These are phyloP conservation scores for Oidiodendron maius DNA, from an alignment of 495 filamentous ascomycete genomes.

Conservation along the genomic window DNA sequence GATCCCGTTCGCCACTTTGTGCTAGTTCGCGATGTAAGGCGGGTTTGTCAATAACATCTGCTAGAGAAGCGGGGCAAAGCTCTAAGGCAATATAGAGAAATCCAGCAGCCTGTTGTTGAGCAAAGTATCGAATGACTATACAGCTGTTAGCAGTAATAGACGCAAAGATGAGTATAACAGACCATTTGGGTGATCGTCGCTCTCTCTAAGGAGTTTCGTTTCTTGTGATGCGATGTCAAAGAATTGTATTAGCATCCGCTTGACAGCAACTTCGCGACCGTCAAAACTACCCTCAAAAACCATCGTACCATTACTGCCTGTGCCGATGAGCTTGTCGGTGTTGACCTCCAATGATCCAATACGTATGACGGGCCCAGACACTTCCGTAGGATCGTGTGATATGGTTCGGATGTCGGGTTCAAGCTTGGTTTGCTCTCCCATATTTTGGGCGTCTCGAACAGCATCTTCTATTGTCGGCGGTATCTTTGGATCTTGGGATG, in stretches of 20 bases:
- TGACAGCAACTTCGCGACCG: conserved; percentile 89
- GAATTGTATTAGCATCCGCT: conserved; percentile 91
- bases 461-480: conserved; percentile 37
- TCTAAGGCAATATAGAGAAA: conserved; percentile 97
- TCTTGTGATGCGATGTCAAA: conserved; percentile 95
- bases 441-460: conserved; percentile 36
- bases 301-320: conserved; percentile 79
- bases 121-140: conserved; percentile 86
- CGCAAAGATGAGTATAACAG: conserved; percentile 11
- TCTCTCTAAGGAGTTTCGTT: conserved; percentile 81
- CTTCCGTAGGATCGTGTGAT: conserved; percentile 39
- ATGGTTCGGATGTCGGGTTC: conserved; percentile 52
- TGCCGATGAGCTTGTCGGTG: conserved; percentile 66
- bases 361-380: conserved; percentile 54
- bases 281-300: conserved; percentile 84
- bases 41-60: conserved; percentile 76
- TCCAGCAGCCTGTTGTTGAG: conserved; percentile 78
- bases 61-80: conserved; percentile 89
- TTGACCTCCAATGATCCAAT: conserved; percentile 71
- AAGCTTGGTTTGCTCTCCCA: conserved; percentile 40
- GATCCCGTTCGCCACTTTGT: conserved; percentile 46
- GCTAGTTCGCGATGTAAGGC: conserved; percentile 38
- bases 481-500: conserved; percentile 29
- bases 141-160: conserved; percentile 20
- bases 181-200: conserved; percentile 88